Evolutionary conservation across 2,329 filamentous ascomycete genomes (phyloP).

Genomic region (Alternaria sp.): DNA sequence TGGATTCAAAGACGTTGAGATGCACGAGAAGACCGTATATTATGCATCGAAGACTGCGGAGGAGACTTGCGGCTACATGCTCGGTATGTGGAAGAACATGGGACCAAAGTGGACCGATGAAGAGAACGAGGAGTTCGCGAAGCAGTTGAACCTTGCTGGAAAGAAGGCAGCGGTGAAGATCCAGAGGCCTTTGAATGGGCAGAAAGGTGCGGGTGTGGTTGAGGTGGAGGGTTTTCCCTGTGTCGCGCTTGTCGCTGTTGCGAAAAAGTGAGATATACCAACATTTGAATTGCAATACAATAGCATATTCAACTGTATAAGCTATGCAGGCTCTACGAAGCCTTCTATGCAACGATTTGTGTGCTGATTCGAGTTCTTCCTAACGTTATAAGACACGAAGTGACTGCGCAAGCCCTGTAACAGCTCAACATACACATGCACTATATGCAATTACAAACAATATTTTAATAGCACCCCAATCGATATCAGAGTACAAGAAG

Average conservation of each 20-base stretch:
- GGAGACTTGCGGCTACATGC: conserved; percentile 4
- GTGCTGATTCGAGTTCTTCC: neutral
- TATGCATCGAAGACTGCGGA: conserved; percentile 12
- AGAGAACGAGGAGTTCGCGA: conserved; percentile 7
- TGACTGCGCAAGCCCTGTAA: neutral
- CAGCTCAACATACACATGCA: neutral
- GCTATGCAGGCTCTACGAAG: neutral
- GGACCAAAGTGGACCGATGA: conserved; percentile 7
- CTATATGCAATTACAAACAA: neutral
- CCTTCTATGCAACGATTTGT: neutral
- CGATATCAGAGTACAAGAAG: neutral
- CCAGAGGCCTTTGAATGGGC: conserved; percentile 1
- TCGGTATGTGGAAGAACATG: conserved; percentile 7
- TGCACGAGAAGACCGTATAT: conserved; percentile 6
- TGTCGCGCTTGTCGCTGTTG: conserved; percentile 13
- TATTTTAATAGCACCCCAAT: too few species aligned
- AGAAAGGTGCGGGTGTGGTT: conserved; percentile 1
- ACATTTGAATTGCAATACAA: neutral
- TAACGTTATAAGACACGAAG: neutral
- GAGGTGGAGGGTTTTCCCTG: conserved; percentile 11
- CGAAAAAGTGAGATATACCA: conserved; percentile 2
- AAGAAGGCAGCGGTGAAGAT: neutral
- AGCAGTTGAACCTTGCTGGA: neutral
- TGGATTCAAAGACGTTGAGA: conserved; percentile 12
- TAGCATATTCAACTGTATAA: neutral